Evolutionary conservation across 2,329 filamentous ascomycete genomes (phyloP).

Genomic region (Neocatenulostroma microsporum): DNA sequence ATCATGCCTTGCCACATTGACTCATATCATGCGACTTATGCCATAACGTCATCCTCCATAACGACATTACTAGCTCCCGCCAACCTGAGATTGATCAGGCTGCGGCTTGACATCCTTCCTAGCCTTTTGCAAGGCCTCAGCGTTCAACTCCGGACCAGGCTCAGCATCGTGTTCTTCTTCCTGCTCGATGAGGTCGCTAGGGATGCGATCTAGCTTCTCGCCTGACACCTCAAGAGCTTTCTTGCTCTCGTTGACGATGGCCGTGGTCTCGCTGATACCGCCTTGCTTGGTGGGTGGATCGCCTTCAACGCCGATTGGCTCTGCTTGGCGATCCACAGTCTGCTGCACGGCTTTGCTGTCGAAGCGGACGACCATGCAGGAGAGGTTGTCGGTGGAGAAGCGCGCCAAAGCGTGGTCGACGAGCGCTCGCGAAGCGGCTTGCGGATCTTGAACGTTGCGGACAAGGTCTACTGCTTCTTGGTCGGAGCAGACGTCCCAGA

Average conservation of each 20-base stretch:
- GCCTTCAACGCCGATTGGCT: slow-evolving; percentile 53
- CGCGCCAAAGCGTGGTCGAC: slow-evolving; percentile 87
- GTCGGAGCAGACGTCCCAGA: slow-evolving; percentile 98
- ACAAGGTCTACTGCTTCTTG: slow-evolving; percentile 94
- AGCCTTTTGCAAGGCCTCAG: slow-evolving; percentile 38
- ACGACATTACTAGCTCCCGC: not conserved
- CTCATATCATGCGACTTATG: not conserved
- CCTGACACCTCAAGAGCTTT: slow-evolving; percentile 39
- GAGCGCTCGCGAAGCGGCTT: slow-evolving; percentile 72
- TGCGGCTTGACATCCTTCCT: slow-evolving; percentile 28
- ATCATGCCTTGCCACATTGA: no score
- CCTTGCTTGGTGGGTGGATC: slow-evolving; percentile 42
- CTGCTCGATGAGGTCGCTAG: slow-evolving; percentile 35
- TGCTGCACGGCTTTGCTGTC: slow-evolving; percentile 57
- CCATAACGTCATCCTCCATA: not conserved
- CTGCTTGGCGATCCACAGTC: slow-evolving; percentile 42
- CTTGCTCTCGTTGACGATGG: slow-evolving; percentile 51
- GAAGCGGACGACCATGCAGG: slow-evolving; percentile 93
- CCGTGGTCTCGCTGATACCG: slow-evolving; percentile 55
- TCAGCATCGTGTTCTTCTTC: slow-evolving; percentile 31
- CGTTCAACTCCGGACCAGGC: slow-evolving; percentile 40
- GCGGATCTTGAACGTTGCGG: slow-evolving; percentile 72
- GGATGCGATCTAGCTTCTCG: slow-evolving; percentile 29
- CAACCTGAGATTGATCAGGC: not conserved
- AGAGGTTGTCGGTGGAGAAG: slow-evolving; percentile 95